Evolutionary conservation across 306 rosid species (phyloP), one percentile per base, ranked within the genome.

Genomic region (Cicer chorassanicum): DNA sequence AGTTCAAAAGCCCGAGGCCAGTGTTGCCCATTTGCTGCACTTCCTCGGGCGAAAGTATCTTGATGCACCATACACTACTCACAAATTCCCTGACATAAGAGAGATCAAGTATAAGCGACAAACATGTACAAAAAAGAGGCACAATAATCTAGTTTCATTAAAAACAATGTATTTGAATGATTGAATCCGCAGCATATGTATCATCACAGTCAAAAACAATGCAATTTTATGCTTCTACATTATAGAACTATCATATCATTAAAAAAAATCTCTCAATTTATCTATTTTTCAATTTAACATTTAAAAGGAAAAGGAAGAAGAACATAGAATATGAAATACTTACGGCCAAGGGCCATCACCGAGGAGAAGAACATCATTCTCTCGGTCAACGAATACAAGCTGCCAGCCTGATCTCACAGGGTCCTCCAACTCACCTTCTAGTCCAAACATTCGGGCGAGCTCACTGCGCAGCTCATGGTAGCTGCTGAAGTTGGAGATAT

Each of bases 391-490:
- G 65, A 94, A 94, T 92, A 94, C 97, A 94, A 94, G 99, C 99
- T 94, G 97, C 98, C 98, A 94, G 98, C 98, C 97, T 94, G 98
- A 94, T 94, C 98, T 94, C 87, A 89, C 78, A 78, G 96, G 97
- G 85, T 91, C 98, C 88, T 91, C 98, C 88, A 94, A 80, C 81
- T 94, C 90, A 55, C 97, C 96, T 87, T 91, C 95, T 78, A 91
- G 94, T 75, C 93, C 86, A 78, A 94, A 94, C 97, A 91, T 87
- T n/a, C 82, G 91, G 61, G 98, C 98, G 5, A 94, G 91, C 74
- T 91, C 98, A 53, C 91, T 49, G 0, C 97, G 94, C 87, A 91
- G 89, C 86, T 94, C 97, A 48, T 83, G 81, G 84, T 94, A 91
- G 90, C 95, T 91, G 88, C 93, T 90, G 85, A 94, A 91, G 79